These are phyloP conservation scores for Boechera stricta DNA, from an alignment of 345 rosid species.

Conservation along the genomic window DNA sequence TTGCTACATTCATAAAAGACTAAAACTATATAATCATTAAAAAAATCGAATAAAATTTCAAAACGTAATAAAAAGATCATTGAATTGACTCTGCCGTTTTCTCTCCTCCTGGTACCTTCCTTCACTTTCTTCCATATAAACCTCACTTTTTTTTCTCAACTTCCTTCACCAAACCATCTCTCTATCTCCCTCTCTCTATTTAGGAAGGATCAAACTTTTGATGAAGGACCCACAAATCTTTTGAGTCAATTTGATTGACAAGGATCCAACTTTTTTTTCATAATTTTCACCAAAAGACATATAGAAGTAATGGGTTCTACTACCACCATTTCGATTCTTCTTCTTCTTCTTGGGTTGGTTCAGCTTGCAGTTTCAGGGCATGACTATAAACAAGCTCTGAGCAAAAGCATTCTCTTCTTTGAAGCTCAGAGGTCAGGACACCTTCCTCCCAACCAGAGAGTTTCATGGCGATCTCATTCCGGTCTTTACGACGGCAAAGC, in stretches of 20 bases:
- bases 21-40: neutral
- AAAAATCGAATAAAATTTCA: neutral
- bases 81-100: constrained; percentile 36
- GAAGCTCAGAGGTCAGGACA: constrained; percentile 98
- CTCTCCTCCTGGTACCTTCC: constrained; percentile 61
- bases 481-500: constrained; percentile 90
- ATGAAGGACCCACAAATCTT: constrained; percentile 24
- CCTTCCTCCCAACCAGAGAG: constrained; percentile 84
- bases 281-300: neutral
- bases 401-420: constrained; percentile 90
- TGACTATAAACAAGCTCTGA: constrained; percentile 84
- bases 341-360: constrained; percentile 60
- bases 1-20: neutral
- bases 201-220: constrained; percentile 21
- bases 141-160: constrained; percentile 36
- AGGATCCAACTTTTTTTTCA: constrained; percentile 14
- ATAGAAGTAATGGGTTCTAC: constrained; percentile 30
- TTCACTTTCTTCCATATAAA: constrained; percentile 55
- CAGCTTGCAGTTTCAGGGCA: constrained; percentile 72
- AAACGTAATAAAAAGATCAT: neutral
- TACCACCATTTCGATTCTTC: constrained; percentile 30
- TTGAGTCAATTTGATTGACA: constrained; percentile 1
- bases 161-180: constrained; percentile 41
- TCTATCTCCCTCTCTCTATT: constrained; percentile 16
- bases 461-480: constrained; percentile 87